Evolutionary conservation across 164 flowering plant species (phyloP), one percentile per base, ranked within the genome.

Genomic region (Aristolochia fimbriata): DNA sequence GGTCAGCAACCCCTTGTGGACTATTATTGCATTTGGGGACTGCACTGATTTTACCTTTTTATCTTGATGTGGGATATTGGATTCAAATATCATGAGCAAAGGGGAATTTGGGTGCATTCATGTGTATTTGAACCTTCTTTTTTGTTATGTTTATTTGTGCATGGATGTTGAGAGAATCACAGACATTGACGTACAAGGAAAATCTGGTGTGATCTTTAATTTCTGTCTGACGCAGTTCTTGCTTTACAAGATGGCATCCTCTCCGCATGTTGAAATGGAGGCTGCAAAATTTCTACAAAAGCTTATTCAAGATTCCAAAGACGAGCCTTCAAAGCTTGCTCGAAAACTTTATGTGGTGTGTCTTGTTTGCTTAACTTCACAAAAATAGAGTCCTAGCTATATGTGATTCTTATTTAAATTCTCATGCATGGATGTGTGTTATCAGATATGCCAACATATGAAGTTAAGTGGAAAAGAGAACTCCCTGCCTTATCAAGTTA

Each of bases 401-500:
- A 1, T 37, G 12, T 37, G 7, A 37, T 10, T 37, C 43, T 37
- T 3, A 10, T 37, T 37, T 37, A 6, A 37, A 37, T 49, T 25
- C 37, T 24, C 41, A 25, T 20, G 62, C 55, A 50, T 68, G 6
- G 15, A 15, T 30, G 51, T 61, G 67, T 61, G 14, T 23, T 52
- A 60, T 68, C 77, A 91, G 99, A 94, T 94, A 70, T 73, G 88
- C 73, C 96, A 91, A 62, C 99, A 94, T 64, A 94, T 94, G 99
- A 85, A 81, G 70, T 60, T 83, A 55, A 91, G 97, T 68, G 99
- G 99, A 63, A 94, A 94, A 72, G 97, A 91, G 68, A 87, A 91
- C 65, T 85, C 99, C 21, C 81, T 91, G 88, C 97, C 99, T 0
- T 94, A 85, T 78, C 97, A 91, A 87, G 99, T 91, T 17, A 94